These are phyloP conservation scores for Mortierella sp. DNA, from an alignment of 371 early-diverging fungal species.

Conservation along the genomic window DNA sequence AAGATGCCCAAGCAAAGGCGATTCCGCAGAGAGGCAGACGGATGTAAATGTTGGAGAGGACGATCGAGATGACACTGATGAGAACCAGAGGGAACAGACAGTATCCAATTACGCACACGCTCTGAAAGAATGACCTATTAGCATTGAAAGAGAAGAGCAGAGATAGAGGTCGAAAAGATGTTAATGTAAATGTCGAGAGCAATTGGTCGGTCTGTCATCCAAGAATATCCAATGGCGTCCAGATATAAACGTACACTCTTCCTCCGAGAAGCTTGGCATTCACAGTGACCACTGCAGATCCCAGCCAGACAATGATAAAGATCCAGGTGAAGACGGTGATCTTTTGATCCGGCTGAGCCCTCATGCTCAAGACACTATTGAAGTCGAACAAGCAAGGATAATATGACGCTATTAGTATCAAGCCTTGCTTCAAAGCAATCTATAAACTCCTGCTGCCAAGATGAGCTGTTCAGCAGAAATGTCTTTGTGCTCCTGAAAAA, in stretches of 20 bases:
- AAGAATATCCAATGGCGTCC: neutral
- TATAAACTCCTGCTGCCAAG: neutral
- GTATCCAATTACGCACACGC: slow-evolving; percentile 95
- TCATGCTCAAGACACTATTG: slow-evolving; percentile 70
- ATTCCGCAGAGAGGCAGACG: slow-evolving; percentile 77
- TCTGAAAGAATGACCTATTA: slow-evolving; percentile 91
- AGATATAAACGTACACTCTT: slow-evolving; percentile 71
- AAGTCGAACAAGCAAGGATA: neutral
- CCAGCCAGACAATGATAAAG: slow-evolving; percentile 93
- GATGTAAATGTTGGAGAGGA: slow-evolving; percentile 75
- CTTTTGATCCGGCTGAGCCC: slow-evolving; percentile 79
- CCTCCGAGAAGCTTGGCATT: slow-evolving; percentile 95
- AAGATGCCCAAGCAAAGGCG: slow-evolving; percentile 89
- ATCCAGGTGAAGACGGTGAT: slow-evolving; percentile 90
- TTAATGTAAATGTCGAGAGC: neutral
- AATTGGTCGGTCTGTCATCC: neutral
- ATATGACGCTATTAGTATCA: neutral
- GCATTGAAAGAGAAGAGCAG: neutral
- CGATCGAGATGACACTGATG: slow-evolving; percentile 77
- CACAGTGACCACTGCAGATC: slow-evolving; percentile 92
- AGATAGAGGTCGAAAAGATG: neutral
- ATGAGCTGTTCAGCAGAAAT: neutral
- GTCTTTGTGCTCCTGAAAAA: neutral
- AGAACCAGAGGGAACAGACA: slow-evolving; percentile 94
- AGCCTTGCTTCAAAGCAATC: neutral